phyloP scores from a whole-genome alignment of 768 basidiomycete species.

The Amanita thiersii region DNA sequence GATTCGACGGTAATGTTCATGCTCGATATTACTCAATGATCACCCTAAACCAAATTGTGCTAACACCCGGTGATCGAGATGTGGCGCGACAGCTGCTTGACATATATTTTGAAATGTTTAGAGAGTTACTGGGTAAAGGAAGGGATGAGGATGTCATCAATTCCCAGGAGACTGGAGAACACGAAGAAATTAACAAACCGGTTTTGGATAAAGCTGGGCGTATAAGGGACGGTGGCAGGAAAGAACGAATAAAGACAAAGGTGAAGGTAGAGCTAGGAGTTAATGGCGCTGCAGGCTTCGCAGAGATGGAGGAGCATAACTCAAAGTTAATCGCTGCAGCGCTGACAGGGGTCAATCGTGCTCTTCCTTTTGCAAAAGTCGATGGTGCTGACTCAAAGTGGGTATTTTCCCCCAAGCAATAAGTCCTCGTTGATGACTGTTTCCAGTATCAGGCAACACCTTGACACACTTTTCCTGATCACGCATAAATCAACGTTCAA shows the following conservation, averaged over 20 bases:
- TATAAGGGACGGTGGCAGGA: conserved; percentile 22
- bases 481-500: conserved; percentile 97
- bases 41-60: conserved; percentile 89
- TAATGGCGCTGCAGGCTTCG: conserved; percentile 57
- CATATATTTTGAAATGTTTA: conserved; percentile 92
- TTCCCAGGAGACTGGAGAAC: conserved; percentile 25
- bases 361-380: conserved; percentile 85
- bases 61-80: conserved; percentile 57
- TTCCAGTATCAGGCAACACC: conserved; percentile 70
- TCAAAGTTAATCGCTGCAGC: conserved; percentile 85
- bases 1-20: conserved; percentile 52
- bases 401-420: conserved; percentile 14
- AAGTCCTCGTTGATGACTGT: background rate
- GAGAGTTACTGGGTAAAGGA: conserved; percentile 71
- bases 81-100: conserved; percentile 78
- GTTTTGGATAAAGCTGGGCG: conserved; percentile 25
- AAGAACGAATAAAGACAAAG: conserved; percentile 27
- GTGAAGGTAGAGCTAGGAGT: conserved; percentile 29
- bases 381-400: conserved; percentile 62
- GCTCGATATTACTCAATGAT: conserved; percentile 88
- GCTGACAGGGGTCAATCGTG: conserved; percentile 90
- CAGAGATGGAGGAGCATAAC: conserved; percentile 71
- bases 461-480: conserved; percentile 90
- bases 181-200: conserved; percentile 21
- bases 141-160: conserved; percentile 18